Percentiles rank a stretch among this genome's conserved stretches.
Evolutionary conservation across 306 rosid species (phyloP).

Genomic region (Inga oerstediana): DNA sequence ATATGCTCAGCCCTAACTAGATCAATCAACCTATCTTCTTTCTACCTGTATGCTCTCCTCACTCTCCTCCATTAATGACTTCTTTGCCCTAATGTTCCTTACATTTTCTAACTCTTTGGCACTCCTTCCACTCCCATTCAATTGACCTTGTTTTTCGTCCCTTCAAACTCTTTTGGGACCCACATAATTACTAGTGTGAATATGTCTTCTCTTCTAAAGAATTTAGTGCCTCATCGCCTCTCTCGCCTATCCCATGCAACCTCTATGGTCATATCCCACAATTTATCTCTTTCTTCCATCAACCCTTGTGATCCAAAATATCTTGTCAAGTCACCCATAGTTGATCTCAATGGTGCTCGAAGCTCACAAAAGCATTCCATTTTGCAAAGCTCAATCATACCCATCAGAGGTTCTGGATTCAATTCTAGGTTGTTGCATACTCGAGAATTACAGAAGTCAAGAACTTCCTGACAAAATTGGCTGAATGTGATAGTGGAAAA

Average conservation of each 20-base stretch:
- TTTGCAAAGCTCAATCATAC: slow-evolving; percentile 12
- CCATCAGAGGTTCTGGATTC: slow-evolving; percentile 12
- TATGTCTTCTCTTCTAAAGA: slow-evolving; percentile 8
- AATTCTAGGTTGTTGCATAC: slow-evolving; percentile 36
- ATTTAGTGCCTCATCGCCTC: background rate
- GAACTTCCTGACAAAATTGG: slow-evolving; percentile 45
- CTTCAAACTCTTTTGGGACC: slow-evolving; percentile 37
- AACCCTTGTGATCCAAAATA: slow-evolving; percentile 30
- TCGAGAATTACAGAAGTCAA: slow-evolving; percentile 30
- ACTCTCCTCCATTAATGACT: no score
- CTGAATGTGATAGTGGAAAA: slow-evolving; percentile 44
- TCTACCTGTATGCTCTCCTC: no score
- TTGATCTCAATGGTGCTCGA: slow-evolving; percentile 39
- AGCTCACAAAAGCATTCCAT: slow-evolving; percentile 10
- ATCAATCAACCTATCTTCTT: no score
- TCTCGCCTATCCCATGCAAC: slow-evolving; percentile 48
- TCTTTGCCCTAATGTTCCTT: no score
- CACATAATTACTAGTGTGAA: slow-evolving; percentile 3
- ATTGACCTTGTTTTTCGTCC: slow-evolving; percentile 38
- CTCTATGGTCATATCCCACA: slow-evolving; percentile 33
- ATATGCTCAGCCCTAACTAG: no score
- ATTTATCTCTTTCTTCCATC: slow-evolving; percentile 31
- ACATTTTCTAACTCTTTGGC: background rate
- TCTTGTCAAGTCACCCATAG: slow-evolving; percentile 22
- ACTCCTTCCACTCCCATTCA: slow-evolving; percentile 30